A percentile compares a stretch with the other conserved stretches of the same genome.
Conservation (phyloP, 345 rosid species). For the Citrus maxima region DNA sequence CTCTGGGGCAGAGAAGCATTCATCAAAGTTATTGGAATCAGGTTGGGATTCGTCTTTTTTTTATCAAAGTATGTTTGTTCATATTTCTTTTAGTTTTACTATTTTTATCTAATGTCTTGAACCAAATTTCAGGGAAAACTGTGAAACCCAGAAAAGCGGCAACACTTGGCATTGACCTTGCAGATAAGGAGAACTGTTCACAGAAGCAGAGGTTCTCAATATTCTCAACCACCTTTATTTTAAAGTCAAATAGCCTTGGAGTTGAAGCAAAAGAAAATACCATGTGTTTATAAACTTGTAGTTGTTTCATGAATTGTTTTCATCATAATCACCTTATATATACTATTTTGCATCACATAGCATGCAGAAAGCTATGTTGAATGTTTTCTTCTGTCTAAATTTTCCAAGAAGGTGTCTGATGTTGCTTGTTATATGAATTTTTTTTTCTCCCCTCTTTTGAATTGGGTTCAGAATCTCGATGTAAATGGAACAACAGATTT, state of each 20-base stretch:
- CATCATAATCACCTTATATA: background rate
- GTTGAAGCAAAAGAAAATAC: background rate
- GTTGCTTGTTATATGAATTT: background rate
- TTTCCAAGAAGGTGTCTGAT: background rate
- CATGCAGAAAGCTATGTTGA: background rate
- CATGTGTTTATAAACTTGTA: background rate
- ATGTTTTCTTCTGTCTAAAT: background rate
- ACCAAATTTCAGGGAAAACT: constrained; percentile 36
- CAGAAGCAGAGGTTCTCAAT: constrained; percentile 76
- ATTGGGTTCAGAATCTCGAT: background rate
- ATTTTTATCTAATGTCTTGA: constrained; percentile 26
- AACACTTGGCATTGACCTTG: constrained; percentile 40
- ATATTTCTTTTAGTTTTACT: constrained; percentile 1
- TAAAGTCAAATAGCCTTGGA: background rate
- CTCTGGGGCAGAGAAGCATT: constrained; percentile 32
- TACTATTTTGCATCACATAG: background rate
- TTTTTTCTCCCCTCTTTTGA: background rate
- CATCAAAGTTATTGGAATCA: constrained; percentile 25
- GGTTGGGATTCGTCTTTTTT: constrained; percentile 21
- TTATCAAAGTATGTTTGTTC: constrained; percentile 13
- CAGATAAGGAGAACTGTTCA: constrained; percentile 71
- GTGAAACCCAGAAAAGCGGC: constrained; percentile 44
- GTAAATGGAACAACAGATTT: background rate
- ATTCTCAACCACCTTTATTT: constrained; percentile 6
- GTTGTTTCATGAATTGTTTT: constrained; percentile 1